Evolutionary conservation across 1,139 yeast species (phyloP), one percentile per base, ranked within the genome.

Genomic region (Hanseniaspora gamundiae): DNA sequence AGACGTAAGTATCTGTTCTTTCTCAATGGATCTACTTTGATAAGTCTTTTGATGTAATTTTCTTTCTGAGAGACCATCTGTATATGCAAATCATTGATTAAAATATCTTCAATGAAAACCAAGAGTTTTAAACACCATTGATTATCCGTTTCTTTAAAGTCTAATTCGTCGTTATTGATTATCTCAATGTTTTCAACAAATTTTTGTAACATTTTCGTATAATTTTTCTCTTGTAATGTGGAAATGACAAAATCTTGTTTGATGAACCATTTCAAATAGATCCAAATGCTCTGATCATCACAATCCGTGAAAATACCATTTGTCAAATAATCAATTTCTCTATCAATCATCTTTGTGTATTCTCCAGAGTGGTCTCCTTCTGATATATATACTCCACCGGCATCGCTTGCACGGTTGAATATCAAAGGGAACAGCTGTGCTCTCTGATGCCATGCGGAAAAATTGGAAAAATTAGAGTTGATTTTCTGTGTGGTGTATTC

Each of bases 391-490:
- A 58, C 48, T 67, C 65, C 49, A 38, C 45, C 49, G 41, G 49
- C 53, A 38, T 58, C 56, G 1, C 52, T 47, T 6, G 56, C 52
- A 30, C 64, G 58, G 35, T 56, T 52, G 35, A 78, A 69, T 40
- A 82, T 61, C 44, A 62, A 65, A 1, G 80, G 78, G 11, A 87
- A 71, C 47, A 88, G 65, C 49, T 77, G 78, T 8, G 87, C 74
- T 49, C 98, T 69, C 59, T 86, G 85, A 62, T 91, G 96, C 95
- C 96, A 88, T 11, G 98, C 97, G 2, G 95, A 84, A 57, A 82
- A 91, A 60, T 91, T 93, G 42, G 95, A 84, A 46, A 88, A 85
- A 61, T 91, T 84, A 46, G 70, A 73, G 53, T 82, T 83, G 55
- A 88, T 85, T 65, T 81, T 83, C 45, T 68, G 60, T 0, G 91